Percentiles rank a stretch among this genome's conserved stretches.
phyloP scores from a whole-genome alignment of 441 rosid genomes.

The Adansonia gregorii region DNA sequence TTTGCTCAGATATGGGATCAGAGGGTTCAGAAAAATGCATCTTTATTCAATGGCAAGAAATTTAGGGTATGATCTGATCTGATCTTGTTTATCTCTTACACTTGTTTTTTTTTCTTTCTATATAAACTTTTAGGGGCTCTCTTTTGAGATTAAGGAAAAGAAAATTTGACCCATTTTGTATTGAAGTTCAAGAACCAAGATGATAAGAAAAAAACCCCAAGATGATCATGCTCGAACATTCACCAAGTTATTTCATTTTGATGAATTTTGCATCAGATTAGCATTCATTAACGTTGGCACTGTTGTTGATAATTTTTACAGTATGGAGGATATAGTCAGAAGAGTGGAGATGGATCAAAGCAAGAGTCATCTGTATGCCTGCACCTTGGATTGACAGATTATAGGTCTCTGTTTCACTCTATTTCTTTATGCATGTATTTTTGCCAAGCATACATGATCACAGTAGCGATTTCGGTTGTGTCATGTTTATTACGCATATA shows the following conservation, averaged over 20 bases:
- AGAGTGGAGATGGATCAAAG: constrained; percentile 41
- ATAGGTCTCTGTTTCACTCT: constrained; percentile 53
- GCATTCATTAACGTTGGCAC: constrained; percentile 15
- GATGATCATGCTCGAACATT: background rate
- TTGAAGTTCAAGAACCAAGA: background rate
- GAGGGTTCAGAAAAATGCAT: constrained; percentile 56
- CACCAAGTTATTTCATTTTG: background rate
- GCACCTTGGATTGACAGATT: constrained; percentile 85
- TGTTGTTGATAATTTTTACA: constrained; percentile 36
- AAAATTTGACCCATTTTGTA: background rate
- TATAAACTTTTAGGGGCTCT: constrained; percentile 4
- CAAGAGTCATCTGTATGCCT: constrained; percentile 52
- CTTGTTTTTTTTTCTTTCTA: background rate
- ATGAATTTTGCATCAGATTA: background rate
- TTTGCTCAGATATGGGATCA: constrained; percentile 71
- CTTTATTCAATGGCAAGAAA: constrained; percentile 78
- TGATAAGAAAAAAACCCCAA: background rate
- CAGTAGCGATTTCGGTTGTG: background rate
- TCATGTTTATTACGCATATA: background rate
- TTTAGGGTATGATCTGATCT: constrained; percentile 67
- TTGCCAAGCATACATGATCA: too few species aligned
- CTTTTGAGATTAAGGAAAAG: background rate
- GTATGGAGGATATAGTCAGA: constrained; percentile 66
- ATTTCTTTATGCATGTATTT: background rate
- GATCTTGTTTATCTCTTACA: constrained; percentile 6